A percentile compares a stretch with the other conserved stretches of the same genome.
These are phyloP conservation scores for Phytophthora europaea DNA, from an alignment of 352 stramenopile species.

Conservation along the genomic window DNA sequence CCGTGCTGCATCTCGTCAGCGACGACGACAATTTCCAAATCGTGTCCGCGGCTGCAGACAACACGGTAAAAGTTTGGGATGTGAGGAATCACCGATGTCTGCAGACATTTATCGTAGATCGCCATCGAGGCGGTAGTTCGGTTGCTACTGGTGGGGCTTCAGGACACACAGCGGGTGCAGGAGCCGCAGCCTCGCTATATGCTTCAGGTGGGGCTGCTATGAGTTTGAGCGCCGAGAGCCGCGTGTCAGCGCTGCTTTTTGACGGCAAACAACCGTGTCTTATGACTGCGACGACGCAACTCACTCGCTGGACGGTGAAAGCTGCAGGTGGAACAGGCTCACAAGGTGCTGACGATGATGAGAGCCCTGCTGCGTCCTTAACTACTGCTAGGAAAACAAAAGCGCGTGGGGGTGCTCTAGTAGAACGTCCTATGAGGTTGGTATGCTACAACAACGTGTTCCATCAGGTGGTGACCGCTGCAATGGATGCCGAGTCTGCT, in stretches of 20 bases:
- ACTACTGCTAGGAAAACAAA: constrained; percentile 13
- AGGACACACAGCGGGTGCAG: constrained; percentile 5
- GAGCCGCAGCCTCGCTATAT: constrained; percentile 28
- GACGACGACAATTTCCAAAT: constrained; percentile 90
- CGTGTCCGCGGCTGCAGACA: constrained; percentile 84
- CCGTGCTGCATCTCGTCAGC: constrained; percentile 77
- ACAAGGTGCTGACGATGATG: constrained; percentile 54
- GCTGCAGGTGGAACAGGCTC: constrained; percentile 45
- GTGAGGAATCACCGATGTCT: constrained; percentile 84
- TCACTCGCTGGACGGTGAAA: constrained; percentile 79
- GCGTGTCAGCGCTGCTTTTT: constrained; percentile 74
- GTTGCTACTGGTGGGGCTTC: constrained; percentile 7
- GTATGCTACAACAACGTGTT: constrained; percentile 87
- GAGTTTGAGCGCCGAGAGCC: constrained; percentile 58
- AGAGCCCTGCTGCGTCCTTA: constrained; percentile 29
- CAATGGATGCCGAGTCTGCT: constrained; percentile 77
- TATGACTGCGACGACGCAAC: constrained; percentile 73
- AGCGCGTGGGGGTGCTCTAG: constrained; percentile 11
- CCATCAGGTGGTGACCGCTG: constrained; percentile 84
- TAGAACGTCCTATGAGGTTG: constrained; percentile 53
- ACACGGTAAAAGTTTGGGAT: constrained; percentile 89
- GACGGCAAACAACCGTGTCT: constrained; percentile 74
- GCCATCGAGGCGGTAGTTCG: constrained; percentile 28
- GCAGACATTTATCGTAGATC: constrained; percentile 78
- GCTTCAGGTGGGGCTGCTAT: constrained; percentile 46